Evolutionary conservation across 768 basidiomycete species (phyloP).

Genomic region (Boletus patriciae): DNA sequence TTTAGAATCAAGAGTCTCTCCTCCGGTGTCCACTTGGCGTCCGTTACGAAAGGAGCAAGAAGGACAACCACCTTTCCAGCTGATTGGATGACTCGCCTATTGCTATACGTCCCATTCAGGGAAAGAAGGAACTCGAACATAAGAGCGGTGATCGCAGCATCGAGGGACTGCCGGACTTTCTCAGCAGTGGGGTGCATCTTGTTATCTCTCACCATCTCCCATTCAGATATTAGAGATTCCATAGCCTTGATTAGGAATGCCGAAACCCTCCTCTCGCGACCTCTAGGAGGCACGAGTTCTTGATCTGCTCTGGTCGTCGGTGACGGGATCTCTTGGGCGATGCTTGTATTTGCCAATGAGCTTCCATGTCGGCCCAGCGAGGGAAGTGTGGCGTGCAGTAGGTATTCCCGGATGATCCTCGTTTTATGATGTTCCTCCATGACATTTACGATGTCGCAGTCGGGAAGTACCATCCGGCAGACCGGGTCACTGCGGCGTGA

Average conservation of each 20-base stretch:
- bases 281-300: constrained; percentile 48
- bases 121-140: constrained; percentile 66
- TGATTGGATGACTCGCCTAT: constrained; percentile 59
- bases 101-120: constrained; percentile 62
- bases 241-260: constrained; percentile 62
- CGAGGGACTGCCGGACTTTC: constrained; percentile 63
- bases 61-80: constrained; percentile 57
- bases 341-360: not conserved
- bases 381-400: constrained; percentile 66
- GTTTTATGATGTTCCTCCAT: constrained; percentile 59
- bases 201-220: constrained; percentile 43
- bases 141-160: constrained; percentile 65
- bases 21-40: constrained; percentile 49
- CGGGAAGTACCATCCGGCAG: constrained; percentile 61
- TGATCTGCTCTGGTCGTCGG: constrained; percentile 12
- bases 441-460: constrained; percentile 61
- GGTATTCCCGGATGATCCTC: constrained; percentile 63
- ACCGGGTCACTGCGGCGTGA: constrained; percentile 45
- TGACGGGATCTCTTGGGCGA: constrained; percentile 6
- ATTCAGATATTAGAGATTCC: constrained; percentile 48
- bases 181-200: constrained; percentile 53
- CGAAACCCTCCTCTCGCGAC: constrained; percentile 62
- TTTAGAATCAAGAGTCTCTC: constrained; percentile 67
- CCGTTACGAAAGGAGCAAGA: constrained; percentile 41
- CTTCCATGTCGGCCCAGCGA: constrained; percentile 25